A percentile compares a stretch with the other conserved stretches of the same genome.
phyloP scores from a whole-genome alignment of 2,329 filamentous ascomycete genomes.

The Lecanicillium sp. region DNA sequence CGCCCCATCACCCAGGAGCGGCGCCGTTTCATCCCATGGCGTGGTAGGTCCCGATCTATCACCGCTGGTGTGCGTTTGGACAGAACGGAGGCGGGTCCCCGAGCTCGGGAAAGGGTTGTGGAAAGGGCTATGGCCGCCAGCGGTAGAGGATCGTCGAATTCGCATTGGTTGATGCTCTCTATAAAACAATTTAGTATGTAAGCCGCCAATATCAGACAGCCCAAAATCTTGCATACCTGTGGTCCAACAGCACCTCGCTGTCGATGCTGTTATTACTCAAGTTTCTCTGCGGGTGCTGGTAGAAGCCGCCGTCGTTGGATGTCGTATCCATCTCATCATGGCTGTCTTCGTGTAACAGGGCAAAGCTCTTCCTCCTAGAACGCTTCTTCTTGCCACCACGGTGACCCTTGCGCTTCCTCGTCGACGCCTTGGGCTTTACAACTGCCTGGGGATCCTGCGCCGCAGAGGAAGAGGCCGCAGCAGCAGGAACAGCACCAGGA shows the following conservation, averaged over 20 bases:
- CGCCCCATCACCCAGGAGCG: conserved; percentile 39
- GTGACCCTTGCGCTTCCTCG: conserved; percentile 63
- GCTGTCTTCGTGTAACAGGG: conserved; percentile 51
- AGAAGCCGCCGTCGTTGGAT: conserved; percentile 35
- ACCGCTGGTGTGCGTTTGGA: conserved; percentile 28
- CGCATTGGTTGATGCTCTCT: conserved; percentile 57
- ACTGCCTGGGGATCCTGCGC: conserved; percentile 9
- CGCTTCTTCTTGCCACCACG: conserved; percentile 73
- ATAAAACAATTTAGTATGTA: conserved; percentile 8
- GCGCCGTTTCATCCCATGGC: conserved; percentile 41
- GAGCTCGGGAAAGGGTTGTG: conserved; percentile 23
- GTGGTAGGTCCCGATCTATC: conserved; percentile 42
- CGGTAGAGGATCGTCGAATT: conserved; percentile 51
- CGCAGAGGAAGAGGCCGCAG: conserved; percentile 12
- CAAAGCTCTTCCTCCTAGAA: conserved; percentile 73
- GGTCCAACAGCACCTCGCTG: conserved; percentile 80
- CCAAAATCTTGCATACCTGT: conserved; percentile 48
- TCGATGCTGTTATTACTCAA: conserved; percentile 81
- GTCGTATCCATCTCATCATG: conserved; percentile 27
- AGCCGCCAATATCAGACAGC: conserved; percentile 10
- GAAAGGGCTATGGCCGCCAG: conserved; percentile 26
- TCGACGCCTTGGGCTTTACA: conserved; percentile 12
- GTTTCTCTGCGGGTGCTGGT: conserved; percentile 45
- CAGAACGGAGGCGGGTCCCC: conserved; percentile 27
- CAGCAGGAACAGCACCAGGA: too few species aligned